Evolutionary conservation across 495 filamentous ascomycete genomes (phyloP).

Genomic region (Symbiotaphrina buchneri): DNA sequence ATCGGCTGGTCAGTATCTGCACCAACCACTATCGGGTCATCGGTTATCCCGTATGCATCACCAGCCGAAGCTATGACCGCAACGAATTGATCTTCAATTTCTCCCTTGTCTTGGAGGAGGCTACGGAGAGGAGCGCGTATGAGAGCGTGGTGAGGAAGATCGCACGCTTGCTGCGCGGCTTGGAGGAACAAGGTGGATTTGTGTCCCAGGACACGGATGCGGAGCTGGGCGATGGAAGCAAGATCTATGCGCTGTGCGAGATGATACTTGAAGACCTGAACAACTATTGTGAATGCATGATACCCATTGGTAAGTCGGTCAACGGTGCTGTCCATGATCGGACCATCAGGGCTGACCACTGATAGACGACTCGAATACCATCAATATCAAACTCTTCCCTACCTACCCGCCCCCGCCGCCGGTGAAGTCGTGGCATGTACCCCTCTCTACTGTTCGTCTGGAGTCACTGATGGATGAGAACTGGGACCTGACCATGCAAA

Average conservation of each 20-base stretch:
- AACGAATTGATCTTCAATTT: slow-evolving; percentile 99
- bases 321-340: too few species aligned
- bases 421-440: slow-evolving; percentile 73
- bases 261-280: slow-evolving; percentile 88
- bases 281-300: slow-evolving; percentile 96
- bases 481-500: slow-evolving; percentile 79
- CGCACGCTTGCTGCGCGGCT: slow-evolving; percentile 58
- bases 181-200: slow-evolving; percentile 82
- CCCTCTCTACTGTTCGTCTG: slow-evolving; percentile 68
- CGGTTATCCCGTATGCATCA: slow-evolving; percentile 75
- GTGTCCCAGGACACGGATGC: slow-evolving; percentile 8
- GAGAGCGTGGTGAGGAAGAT: slow-evolving; percentile 69
- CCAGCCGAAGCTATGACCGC: slow-evolving; percentile 36
- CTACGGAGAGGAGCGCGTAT: slow-evolving; percentile 42
- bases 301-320: slow-evolving; percentile 50
- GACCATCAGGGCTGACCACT: background rate
- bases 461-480: slow-evolving; percentile 54
- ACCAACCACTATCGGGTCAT: slow-evolving; percentile 61
- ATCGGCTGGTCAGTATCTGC: slow-evolving; percentile 61
- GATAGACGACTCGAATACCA: slow-evolving; percentile 71
- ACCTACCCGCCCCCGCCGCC: slow-evolving; percentile 54
- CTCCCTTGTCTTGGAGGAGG: slow-evolving; percentile 58
- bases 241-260: slow-evolving; percentile 64
- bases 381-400: slow-evolving; percentile 91
- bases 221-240: slow-evolving; percentile 20